Conservation (phyloP, 2,329 filamentous ascomycete genomes). For the Exserohilum rostratum region DNA sequence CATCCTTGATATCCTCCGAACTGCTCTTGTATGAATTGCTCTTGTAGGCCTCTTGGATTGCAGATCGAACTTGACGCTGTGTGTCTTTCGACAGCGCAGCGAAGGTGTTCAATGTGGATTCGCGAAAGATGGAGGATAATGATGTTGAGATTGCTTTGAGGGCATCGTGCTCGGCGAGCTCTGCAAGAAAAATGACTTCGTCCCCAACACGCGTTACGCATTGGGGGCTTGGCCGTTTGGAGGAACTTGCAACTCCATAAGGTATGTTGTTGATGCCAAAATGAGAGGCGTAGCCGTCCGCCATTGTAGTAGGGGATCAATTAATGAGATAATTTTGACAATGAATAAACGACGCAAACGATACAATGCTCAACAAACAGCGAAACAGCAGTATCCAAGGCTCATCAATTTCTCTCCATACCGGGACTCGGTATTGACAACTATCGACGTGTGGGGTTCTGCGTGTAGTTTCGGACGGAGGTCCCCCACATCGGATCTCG, state of each 20-base stretch:
- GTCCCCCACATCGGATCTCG: slow-evolving; percentile 20
- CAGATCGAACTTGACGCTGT: slow-evolving; percentile 50
- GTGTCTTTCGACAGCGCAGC: slow-evolving; percentile 53
- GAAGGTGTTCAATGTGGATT: slow-evolving; percentile 56
- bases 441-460: not conserved
- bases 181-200: slow-evolving; percentile 59
- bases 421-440: not conserved
- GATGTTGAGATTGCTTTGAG: slow-evolving; percentile 34
- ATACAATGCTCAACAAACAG: not conserved
- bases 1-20: slow-evolving; percentile 47
- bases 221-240: slow-evolving; percentile 41
- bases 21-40: slow-evolving; percentile 18
- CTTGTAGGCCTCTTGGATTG: slow-evolving; percentile 47
- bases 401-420: not conserved
- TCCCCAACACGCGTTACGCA: slow-evolving; percentile 60
- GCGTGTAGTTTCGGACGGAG: slow-evolving; percentile 8
- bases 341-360: not conserved
- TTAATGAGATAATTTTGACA: not conserved
- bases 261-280: slow-evolving; percentile 42
- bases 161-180: slow-evolving; percentile 44
- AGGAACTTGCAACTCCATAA: slow-evolving; percentile 39
- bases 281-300: slow-evolving; percentile 32
- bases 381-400: not conserved
- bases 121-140: slow-evolving; percentile 36
- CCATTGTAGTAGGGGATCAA: slow-evolving; percentile 17